Conservation (phyloP, 2,329 filamentous ascomycete species). For the Fusarium pseudonygamai region DNA sequence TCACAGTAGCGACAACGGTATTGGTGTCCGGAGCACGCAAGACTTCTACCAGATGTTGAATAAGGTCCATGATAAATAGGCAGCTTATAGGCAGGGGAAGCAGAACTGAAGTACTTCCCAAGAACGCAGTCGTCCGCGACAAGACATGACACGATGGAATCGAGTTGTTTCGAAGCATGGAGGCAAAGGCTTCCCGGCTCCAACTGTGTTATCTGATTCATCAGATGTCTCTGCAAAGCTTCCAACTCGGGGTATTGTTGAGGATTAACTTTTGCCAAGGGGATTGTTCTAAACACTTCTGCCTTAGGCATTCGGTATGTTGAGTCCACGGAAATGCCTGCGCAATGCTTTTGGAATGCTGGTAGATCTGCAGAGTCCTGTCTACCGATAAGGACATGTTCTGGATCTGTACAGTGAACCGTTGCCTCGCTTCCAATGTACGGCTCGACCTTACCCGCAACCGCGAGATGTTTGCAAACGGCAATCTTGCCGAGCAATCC, state of each 20-base stretch:
- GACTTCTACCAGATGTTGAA: fast-evolving
- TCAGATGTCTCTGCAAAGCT: neutral
- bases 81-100: neutral
- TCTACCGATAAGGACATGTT: neutral
- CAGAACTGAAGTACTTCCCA: neutral
- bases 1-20: neutral
- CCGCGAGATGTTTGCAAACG: neutral
- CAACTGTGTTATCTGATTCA: neutral
- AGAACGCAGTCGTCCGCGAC: neutral
- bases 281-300: neutral
- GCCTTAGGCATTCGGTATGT: fast-evolving
- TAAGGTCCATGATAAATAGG: neutral
- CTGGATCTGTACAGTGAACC: neutral
- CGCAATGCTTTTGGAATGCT: fast-evolving
- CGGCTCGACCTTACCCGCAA: neutral
- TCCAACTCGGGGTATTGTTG: neutral
- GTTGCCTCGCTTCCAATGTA: no score
- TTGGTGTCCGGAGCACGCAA: neutral
- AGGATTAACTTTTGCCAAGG: neutral
- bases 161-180: neutral
- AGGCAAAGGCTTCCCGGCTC: neutral
- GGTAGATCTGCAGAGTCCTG: neutral
- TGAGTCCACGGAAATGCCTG: neutral
- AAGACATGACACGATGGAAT: neutral
- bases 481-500: neutral